Evolutionary conservation across 768 basidiomycete genomes (phyloP).

Genomic region (Tulasnella sp.): DNA sequence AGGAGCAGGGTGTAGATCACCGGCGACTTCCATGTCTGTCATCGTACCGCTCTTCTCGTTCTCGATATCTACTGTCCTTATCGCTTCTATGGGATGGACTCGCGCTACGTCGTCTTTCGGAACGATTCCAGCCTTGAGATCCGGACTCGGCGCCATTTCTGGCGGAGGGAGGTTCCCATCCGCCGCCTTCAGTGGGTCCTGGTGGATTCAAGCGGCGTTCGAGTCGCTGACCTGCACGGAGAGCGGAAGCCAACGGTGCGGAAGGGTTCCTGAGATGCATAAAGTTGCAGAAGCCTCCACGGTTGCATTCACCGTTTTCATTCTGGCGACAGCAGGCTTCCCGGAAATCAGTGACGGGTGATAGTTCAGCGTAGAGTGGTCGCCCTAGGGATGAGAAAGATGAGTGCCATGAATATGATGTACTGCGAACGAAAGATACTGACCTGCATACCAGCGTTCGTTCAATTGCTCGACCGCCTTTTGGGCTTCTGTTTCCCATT

Average conservation of each 20-base stretch:
- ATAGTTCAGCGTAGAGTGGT: constrained; percentile 94
- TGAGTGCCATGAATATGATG: constrained; percentile 2
- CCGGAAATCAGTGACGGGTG: constrained; percentile 97
- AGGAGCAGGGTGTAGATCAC: background rate
- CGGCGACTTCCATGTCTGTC: background rate
- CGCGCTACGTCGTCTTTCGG: background rate
- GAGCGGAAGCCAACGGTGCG: constrained; percentile 74
- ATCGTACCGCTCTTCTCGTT: background rate
- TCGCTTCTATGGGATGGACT: background rate
- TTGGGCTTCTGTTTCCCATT: constrained; percentile 98
- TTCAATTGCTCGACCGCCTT: constrained; percentile 91
- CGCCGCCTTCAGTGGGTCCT: constrained; percentile 61
- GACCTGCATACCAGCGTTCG: constrained; percentile 97
- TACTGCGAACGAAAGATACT: constrained; percentile 41
- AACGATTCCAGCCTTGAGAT: constrained; percentile 9
- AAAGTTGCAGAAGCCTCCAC: constrained; percentile 98
- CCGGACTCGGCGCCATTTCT: constrained; percentile 28
- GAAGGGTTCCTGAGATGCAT: constrained; percentile 94
- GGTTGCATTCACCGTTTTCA: constrained; percentile 97
- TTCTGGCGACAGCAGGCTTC: constrained; percentile 99
- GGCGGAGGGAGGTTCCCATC: constrained; percentile 69
- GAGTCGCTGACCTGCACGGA: constrained; percentile 80
- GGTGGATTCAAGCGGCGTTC: constrained; percentile 76
- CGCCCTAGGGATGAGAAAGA: constrained; percentile 58
- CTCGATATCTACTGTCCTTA: background rate